Percentiles rank a stretch among this genome's conserved stretches.
Evolutionary conservation across 192 early-diverging fungal genomes (phyloP).

Genomic region (Linnemannia hyalina): DNA sequence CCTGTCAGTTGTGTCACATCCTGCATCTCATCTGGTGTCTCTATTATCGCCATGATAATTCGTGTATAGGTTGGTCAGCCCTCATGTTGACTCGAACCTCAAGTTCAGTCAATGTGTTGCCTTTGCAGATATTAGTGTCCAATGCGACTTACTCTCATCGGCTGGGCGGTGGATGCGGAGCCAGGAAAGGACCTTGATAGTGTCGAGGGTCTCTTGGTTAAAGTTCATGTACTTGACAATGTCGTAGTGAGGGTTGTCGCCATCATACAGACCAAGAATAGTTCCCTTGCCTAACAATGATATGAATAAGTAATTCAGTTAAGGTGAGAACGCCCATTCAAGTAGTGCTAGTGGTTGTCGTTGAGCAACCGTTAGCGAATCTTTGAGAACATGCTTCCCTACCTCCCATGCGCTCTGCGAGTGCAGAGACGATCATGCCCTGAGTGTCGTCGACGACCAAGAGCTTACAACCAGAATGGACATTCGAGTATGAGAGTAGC

Average conservation of each 20-base stretch:
- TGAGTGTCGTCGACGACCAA: slow-evolving; percentile 93
- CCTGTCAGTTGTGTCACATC: slow-evolving; percentile 62
- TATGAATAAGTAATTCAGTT: background rate
- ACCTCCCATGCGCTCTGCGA: slow-evolving; percentile 85
- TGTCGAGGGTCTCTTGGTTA: slow-evolving; percentile 59
- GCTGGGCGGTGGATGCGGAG: slow-evolving; percentile 69
- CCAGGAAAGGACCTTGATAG: slow-evolving; percentile 80
- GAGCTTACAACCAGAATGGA: slow-evolving; percentile 76
- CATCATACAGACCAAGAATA: slow-evolving; percentile 81
- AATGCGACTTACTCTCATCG: slow-evolving; percentile 64
- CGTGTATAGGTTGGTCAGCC: background rate
- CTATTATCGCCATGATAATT: background rate
- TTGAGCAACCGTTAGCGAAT: slow-evolving; percentile 16
- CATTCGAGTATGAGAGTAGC: slow-evolving; percentile 85
- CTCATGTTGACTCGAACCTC: background rate
- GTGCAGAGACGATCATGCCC: slow-evolving; percentile 83
- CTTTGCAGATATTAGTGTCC: background rate
- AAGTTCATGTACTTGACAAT: slow-evolving; percentile 85
- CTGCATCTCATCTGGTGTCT: slow-evolving; percentile 68
- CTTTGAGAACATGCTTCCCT: background rate
- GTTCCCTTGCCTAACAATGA: slow-evolving; percentile 62
- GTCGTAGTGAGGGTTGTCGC: slow-evolving; percentile 80
- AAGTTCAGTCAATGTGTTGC: background rate
- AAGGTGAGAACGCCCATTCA: background rate
- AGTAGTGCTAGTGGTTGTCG: background rate